Base-by-base conservation (phyloP, 129 eudicot species). In the Lonicera japonica region DNA sequence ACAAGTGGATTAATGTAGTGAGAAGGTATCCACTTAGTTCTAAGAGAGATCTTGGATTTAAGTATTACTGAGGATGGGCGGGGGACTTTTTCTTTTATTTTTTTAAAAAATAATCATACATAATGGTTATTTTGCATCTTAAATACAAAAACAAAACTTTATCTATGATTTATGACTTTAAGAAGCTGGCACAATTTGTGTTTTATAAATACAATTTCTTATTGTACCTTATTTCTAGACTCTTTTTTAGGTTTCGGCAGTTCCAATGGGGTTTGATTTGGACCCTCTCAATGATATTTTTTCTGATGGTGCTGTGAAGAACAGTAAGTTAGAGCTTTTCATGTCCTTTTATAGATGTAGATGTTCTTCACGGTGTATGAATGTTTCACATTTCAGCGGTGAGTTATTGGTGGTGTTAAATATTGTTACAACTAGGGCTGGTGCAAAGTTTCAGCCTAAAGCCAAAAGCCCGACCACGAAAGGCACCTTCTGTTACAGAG, bases 401-500 rank as follows among this genome's bases (percentile, higher is more conserved):
- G 25, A 58, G 0, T 8, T 56, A 48, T 34, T 29, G 36, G 2
- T 72, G 43, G 2, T 11, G 6, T 29, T 29, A 29, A 29, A 29
- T 29, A 29, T 29, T 29, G 15, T 51, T 68, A 70, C 88, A 89
- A 88, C 70, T 29, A 75, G 76, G 80, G 70, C 75, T 25, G 60
- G 72, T 43, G 58, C 70, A 51, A 89, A 75, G 70, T 82, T 89
- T 71, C 87, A 80, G 72, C 96, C 96, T 24, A 84, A 84, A 71
- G 60, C 80, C 19, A 29, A 88, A 84, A 70, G 54, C 70, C 39
- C 74, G 74, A 29, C 74, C 82, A 14, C 80, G 66, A 46, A 80
- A 75, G 22, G 73, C 21, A 22, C 45, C 77, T 3, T 62, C 70
- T 18, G 58, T 25, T 4, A 55, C 82, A 7, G 46, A 67, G 48